Percentiles rank a stretch among this genome's conserved stretches.
phyloP scores from a whole-genome alignment of 345 rosid species.

The Salix purpurea region DNA sequence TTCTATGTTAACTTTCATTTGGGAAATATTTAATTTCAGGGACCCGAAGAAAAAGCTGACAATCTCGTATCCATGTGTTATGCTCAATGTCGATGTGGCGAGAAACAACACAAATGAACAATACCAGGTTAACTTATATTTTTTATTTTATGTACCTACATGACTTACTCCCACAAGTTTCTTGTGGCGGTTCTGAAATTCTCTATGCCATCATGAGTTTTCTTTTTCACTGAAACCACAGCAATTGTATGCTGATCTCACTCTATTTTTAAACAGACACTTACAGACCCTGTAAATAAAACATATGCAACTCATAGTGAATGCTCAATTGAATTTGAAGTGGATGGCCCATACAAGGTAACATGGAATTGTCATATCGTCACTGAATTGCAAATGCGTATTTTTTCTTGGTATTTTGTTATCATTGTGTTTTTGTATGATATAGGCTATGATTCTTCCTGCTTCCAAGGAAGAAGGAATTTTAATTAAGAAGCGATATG shows the following conservation, averaged over 20 bases:
- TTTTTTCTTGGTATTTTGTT: slow-evolving; percentile 17
- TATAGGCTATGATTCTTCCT: slow-evolving; percentile 96
- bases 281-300: slow-evolving; percentile 67
- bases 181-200: slow-evolving; percentile 7
- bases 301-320: slow-evolving; percentile 76
- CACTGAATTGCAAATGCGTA: slow-evolving; percentile 1
- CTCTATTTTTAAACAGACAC: slow-evolving; percentile 53
- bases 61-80: slow-evolving; percentile 94
- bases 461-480: slow-evolving; percentile 99
- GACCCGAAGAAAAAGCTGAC: slow-evolving; percentile 77
- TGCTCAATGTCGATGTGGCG: slow-evolving; percentile 95
- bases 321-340: slow-evolving; percentile 99
- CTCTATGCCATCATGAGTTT: neutral
- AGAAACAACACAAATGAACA: slow-evolving; percentile 92
- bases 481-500: slow-evolving; percentile 92
- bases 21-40: slow-evolving; percentile 38
- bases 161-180: slow-evolving; percentile 4
- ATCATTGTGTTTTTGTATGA: slow-evolving; percentile 10
- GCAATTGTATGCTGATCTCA: slow-evolving; percentile 15
- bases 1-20: slow-evolving; percentile 15
- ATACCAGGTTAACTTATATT: slow-evolving; percentile 60
- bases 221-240: neutral
- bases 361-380: neutral
- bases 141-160: neutral
- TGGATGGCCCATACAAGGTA: slow-evolving; percentile 99